Percentiles rank a stretch among this genome's conserved stretches.
These are phyloP conservation scores for Melastoma malabathricum DNA, from an alignment of 345 rosid genomes.

Conservation along the genomic window DNA sequence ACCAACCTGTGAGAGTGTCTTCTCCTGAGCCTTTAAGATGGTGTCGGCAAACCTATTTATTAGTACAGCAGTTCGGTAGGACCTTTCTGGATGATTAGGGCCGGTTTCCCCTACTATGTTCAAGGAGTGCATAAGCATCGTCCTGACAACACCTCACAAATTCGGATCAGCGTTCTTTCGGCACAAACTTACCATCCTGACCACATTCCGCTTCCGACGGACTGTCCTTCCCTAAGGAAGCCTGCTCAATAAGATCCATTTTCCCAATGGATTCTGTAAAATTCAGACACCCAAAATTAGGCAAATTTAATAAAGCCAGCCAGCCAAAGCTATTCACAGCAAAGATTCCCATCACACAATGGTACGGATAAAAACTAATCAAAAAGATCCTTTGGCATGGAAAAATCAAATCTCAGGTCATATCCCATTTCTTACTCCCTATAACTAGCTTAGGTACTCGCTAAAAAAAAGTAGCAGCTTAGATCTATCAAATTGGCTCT, in stretches of 20 bases:
- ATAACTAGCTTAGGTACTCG: too few relatives aligned
- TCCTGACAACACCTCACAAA: constrained; percentile 14
- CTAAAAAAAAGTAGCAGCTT: too few relatives aligned
- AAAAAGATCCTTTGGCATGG: too few relatives aligned
- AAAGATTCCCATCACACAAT: too few relatives aligned
- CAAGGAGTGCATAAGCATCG: constrained; percentile 21
- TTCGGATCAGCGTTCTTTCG: constrained; percentile 11
- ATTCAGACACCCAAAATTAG: too few relatives aligned
- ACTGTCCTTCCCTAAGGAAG: constrained; percentile 38
- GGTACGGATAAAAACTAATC: too few relatives aligned
- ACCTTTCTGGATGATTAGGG: constrained; percentile 62
- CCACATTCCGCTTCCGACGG: constrained; percentile 39
- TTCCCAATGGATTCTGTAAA: constrained; percentile 43
- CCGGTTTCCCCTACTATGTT: constrained; percentile 57
- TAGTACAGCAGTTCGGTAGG: constrained; percentile 67
- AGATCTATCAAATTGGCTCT: too few relatives aligned
- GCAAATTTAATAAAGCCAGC: too few relatives aligned
- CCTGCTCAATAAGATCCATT: constrained; percentile 41
- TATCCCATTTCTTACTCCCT: too few relatives aligned
- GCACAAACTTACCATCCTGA: constrained; percentile 61
- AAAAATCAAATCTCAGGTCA: too few relatives aligned
- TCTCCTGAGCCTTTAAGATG: constrained; percentile 83
- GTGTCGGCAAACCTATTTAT: constrained; percentile 88
- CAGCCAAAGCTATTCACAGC: too few relatives aligned
- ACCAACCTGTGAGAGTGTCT: constrained; percentile 71